Evolutionary conservation across 805 yeast genomes (phyloP).

Genomic region (Yamadazyma kitorensis): DNA sequence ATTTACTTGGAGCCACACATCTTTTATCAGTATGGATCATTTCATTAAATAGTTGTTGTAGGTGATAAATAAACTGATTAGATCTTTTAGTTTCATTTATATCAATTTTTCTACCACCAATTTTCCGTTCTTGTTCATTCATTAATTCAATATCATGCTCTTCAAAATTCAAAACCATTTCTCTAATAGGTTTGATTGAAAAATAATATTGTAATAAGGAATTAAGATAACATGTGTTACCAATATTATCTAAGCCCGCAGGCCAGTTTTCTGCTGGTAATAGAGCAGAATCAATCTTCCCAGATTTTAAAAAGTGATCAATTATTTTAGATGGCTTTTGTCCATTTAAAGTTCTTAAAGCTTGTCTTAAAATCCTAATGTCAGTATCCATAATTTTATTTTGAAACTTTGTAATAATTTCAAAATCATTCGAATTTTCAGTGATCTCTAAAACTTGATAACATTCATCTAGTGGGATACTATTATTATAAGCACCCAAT

Average conservation of each 20-base stretch:
- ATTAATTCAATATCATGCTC: constrained; percentile 18
- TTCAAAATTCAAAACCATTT: constrained; percentile 57
- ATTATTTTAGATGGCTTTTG: constrained; percentile 55
- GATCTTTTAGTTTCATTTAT: constrained; percentile 77
- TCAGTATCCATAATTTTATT: constrained; percentile 33
- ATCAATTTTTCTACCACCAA: constrained; percentile 86
- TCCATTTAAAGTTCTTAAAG: constrained; percentile 55
- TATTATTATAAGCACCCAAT: constrained; percentile 6
- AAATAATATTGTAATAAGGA: constrained; percentile 89
- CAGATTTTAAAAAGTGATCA: constrained; percentile 54
- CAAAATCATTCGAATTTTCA: constrained; percentile 53
- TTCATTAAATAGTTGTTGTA: constrained; percentile 65
- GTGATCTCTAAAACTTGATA: constrained; percentile 48
- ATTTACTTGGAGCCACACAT: constrained; percentile 77
- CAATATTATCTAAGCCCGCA: constrained; percentile 89
- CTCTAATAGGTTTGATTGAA: constrained; percentile 77
- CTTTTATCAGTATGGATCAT: constrained; percentile 62
- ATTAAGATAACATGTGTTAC: constrained; percentile 93
- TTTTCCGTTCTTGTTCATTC: constrained; percentile 41
- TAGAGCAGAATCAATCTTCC: constrained; percentile 56
- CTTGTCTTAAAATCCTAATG: constrained; percentile 53
- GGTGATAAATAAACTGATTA: constrained; percentile 71
- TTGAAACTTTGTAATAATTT: constrained; percentile 47
- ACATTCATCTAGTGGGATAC: constrained; percentile 30
- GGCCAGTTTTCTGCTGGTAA: constrained; percentile 73